A percentile compares a stretch with the other conserved stretches of the same genome.
These are phyloP conservation scores for Exophiala xenobiotica DNA, from an alignment of 2,329 filamentous ascomycete species.

Conservation along the genomic window DNA sequence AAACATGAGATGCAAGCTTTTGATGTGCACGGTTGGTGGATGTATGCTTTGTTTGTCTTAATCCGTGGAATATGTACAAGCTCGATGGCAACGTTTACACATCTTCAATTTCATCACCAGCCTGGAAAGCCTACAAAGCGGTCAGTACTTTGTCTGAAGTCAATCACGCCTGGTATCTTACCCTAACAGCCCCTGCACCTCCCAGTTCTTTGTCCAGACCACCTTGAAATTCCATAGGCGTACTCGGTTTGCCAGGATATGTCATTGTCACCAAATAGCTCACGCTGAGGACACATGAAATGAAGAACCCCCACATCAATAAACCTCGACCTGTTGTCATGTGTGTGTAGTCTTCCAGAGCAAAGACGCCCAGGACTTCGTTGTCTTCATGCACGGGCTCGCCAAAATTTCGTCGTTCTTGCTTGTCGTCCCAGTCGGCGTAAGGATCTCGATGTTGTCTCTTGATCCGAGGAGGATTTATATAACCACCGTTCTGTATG, in stretches of 20 bases:
- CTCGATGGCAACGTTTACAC: slow-evolving; percentile 1
- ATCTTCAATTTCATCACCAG: slow-evolving; percentile 14
- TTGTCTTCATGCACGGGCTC: slow-evolving; percentile 97
- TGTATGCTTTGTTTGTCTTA: too few relatives aligned
- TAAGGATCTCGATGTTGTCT: slow-evolving; percentile 91
- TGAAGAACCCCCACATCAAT: slow-evolving; percentile 66
- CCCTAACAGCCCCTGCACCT: slow-evolving; percentile 64
- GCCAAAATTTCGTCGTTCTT: slow-evolving; percentile 94
- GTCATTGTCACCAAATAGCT: slow-evolving; percentile 65
- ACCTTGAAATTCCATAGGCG: slow-evolving; percentile 65
- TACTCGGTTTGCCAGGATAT: slow-evolving; percentile 71
- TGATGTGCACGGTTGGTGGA: too few relatives aligned
- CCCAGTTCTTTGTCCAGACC: slow-evolving; percentile 75
- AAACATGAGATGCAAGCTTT: too few relatives aligned
- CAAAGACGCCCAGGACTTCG: slow-evolving; percentile 87
- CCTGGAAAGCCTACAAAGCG: slow-evolving; percentile 14
- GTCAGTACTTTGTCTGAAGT: slow-evolving; percentile 10
- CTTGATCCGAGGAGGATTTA: slow-evolving; percentile 64
- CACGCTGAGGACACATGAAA: slow-evolving; percentile 62
- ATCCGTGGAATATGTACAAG: slow-evolving; percentile 15
- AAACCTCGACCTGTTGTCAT: slow-evolving; percentile 68
- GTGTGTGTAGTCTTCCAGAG: slow-evolving; percentile 86
- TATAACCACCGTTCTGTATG: slow-evolving; percentile 47
- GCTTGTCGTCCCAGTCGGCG: slow-evolving; percentile 93
- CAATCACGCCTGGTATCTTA: slow-evolving; percentile 45